Evolutionary conservation across 495 filamentous ascomycete species (phyloP).

Genomic region (Penicillium tannophilum): DNA sequence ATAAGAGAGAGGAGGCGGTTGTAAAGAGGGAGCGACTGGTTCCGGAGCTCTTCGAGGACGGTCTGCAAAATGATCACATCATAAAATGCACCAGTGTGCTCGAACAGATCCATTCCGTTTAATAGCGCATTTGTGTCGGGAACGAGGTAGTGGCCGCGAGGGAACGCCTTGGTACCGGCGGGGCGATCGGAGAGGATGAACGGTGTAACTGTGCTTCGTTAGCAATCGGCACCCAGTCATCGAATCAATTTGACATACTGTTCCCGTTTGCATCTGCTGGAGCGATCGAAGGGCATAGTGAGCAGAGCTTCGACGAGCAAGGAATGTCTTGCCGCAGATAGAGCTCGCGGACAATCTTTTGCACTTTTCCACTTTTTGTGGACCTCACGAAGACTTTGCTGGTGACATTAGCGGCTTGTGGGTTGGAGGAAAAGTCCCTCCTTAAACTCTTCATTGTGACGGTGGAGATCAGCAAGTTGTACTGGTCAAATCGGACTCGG

Average conservation of each 20-base stretch:
- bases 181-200: slow-evolving; percentile 88
- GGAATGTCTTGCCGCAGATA: slow-evolving; percentile 97
- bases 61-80: slow-evolving; percentile 95
- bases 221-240: not conserved
- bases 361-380: slow-evolving; percentile 91
- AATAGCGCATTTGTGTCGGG: slow-evolving; percentile 97
- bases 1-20: slow-evolving; percentile 87
- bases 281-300: slow-evolving; percentile 65
- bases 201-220: slow-evolving; percentile 58
- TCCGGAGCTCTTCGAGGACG: slow-evolving; percentile 92
- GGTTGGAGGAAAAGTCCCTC: slow-evolving; percentile 67
- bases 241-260: slow-evolving; percentile 45
- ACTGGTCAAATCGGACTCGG: slow-evolving; percentile 11
- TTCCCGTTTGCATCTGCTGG: slow-evolving; percentile 78
- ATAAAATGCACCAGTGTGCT: slow-evolving; percentile 87
- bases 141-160: slow-evolving; percentile 89
- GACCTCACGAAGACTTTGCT: slow-evolving; percentile 94
- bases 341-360: slow-evolving; percentile 96
- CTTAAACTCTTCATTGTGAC: slow-evolving; percentile 86
- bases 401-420: slow-evolving; percentile 72
- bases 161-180: slow-evolving; percentile 76
- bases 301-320: slow-evolving; percentile 90
- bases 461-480: slow-evolving; percentile 17
- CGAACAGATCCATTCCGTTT: slow-evolving; percentile 94
- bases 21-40: slow-evolving; percentile 91